Evolutionary conservation across 352 stramenopile species (phyloP), one percentile per base, ranked within the genome.

Genomic region (Phytophthora colocasiae): DNA sequence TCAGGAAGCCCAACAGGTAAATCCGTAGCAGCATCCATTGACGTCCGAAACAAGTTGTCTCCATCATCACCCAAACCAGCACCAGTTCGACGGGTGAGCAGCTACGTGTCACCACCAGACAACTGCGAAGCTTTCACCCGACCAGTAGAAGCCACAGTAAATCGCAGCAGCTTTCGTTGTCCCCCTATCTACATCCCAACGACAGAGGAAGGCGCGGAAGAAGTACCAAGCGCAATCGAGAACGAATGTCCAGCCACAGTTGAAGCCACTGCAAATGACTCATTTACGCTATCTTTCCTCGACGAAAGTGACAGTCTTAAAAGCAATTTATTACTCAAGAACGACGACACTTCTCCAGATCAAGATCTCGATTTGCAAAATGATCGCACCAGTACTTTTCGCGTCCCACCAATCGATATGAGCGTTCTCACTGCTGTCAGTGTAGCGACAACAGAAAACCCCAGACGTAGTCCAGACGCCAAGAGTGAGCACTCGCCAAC

Each of bases 21-120:
- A 19, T 19, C 39, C 29, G 1, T 26, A 14, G 24, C 43, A 41
- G 26, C 29, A 27, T 57, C 60, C 22, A 8, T 26, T 2, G 41
- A 59, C 4, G 24, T 58, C 31, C 43, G 14, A 43, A 54, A 45
- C 22, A 62, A 61, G 19, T 49, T 57, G 26, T 57, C 63, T 11
- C 38, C 58, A 15, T 40, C 58, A 2, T 58, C 66, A n/a, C 31
- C 76, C 26, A 67, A 68, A 14, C 39, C 34, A 24, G 55, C 66
- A n/a, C 58, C 53, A 14, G 48, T 66, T 19, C 59, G 60, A n/a
- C 66, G 66, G 53, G 40, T 24, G 4, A 65, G 41, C 40, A 73
- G 66, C 19, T 61, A 61, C 27, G 9, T 11, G 4, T 29, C 43
- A 9, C 39, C 12, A n/a, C 7, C 29, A 47, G 52, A 69, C 9